Conservation (phyloP, 306 rosid genomes). For the Arachis stenosperma region DNA sequence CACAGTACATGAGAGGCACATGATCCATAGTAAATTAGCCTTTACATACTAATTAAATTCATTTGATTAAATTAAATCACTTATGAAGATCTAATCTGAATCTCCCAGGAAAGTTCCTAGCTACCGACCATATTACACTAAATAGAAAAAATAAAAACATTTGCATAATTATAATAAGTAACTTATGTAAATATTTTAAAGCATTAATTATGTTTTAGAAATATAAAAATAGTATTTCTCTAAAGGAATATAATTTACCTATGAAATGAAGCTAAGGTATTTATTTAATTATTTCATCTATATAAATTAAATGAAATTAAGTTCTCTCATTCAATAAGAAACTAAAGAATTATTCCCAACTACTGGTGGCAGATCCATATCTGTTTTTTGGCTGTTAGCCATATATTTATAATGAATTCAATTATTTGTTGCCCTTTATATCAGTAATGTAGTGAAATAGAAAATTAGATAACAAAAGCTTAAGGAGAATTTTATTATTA, state of each 20-base stretch:
- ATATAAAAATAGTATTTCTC: too few relatives aligned
- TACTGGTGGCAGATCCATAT: conserved; percentile 34
- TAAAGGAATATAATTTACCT: background rate
- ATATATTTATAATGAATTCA: conserved; percentile 11
- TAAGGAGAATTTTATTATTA: background rate
- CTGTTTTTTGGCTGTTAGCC: conserved; percentile 34
- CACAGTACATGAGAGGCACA: conserved; percentile 47
- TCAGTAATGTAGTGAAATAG: conserved; percentile 12
- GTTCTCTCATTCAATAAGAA: conserved; percentile 32
- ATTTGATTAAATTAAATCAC: conserved; percentile 37
- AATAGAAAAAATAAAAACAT: background rate
- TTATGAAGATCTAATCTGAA: conserved; percentile 35
- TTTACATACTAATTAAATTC: conserved; percentile 11
- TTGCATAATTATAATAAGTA: too few relatives aligned
- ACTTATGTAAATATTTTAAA: too few relatives aligned
- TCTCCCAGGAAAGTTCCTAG: conserved; percentile 39
- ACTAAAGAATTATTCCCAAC: conserved; percentile 35
- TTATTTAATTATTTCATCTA: conserved; percentile 10
- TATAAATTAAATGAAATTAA: background rate
- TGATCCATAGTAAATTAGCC: conserved; percentile 33
- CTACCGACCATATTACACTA: conserved; percentile 33
- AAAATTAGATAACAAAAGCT: conserved; percentile 4
- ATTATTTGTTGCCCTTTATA: background rate
- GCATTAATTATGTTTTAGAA: too few relatives aligned
- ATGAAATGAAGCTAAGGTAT: background rate